phyloP scores from a whole-genome alignment of 1,139 yeast species.

The Hyphopichia wangnamkhiaoensis region DNA sequence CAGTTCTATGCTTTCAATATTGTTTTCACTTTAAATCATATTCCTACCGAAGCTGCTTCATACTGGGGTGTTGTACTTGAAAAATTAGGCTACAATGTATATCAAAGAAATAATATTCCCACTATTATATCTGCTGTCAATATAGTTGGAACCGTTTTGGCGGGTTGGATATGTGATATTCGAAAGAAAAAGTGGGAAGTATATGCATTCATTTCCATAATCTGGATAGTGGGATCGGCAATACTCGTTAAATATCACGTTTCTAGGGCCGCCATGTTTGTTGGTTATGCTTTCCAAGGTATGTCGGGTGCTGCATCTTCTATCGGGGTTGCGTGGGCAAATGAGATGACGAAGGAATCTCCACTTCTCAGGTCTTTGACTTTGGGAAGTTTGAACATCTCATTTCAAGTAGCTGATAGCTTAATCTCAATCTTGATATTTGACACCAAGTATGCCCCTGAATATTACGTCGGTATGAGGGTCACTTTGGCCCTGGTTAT shows the following conservation, averaged over 20 bases:
- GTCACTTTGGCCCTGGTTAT: conserved; percentile 1
- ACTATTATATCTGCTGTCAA: conserved; percentile 8
- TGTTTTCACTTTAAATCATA: not conserved
- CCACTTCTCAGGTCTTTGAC: conserved; percentile 5
- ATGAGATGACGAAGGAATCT: conserved; percentile 6
- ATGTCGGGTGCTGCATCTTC: conserved; percentile 7
- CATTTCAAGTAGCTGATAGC: not conserved
- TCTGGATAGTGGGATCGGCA: conserved; percentile 5
- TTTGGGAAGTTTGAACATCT: conserved; percentile 7
- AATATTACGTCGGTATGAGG: conserved; percentile 4
- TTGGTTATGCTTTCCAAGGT: conserved; percentile 6
- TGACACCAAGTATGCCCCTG: conserved; percentile 5
- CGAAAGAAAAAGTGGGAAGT: not conserved
- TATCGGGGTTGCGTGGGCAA: conserved; percentile 8
- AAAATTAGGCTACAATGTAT: conserved; percentile 5
- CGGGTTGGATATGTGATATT: not conserved
- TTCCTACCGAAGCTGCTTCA: not conserved
- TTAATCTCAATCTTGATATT: conserved; percentile 1
- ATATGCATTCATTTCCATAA: conserved; percentile 3
- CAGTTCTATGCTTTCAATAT: conserved; percentile 6
- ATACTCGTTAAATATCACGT: conserved; percentile 6
- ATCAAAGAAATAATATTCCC: conserved; percentile 7
- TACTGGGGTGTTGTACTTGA: conserved; percentile 3
- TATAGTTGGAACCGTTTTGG: not conserved
- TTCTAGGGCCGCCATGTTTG: conserved; percentile 3